Conservation (phyloP, 2,329 filamentous ascomycete species). For the Albifimbria verrucaria region DNA sequence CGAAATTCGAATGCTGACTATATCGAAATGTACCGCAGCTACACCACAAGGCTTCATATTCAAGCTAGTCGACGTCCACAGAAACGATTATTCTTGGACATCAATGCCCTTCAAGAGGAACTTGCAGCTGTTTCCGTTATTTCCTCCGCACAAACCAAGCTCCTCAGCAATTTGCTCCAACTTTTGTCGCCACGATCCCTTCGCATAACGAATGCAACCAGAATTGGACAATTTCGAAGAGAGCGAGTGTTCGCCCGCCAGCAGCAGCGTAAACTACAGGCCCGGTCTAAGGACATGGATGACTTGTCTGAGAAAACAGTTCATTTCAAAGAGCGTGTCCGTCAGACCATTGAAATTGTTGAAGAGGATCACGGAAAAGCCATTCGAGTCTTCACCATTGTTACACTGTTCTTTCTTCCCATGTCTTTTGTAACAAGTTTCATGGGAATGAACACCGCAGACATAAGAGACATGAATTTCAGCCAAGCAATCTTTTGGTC, state of each 20-base stretch:
- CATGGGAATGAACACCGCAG: slow-evolving; percentile 42
- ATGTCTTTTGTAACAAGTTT: slow-evolving; percentile 21
- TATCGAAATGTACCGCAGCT: not conserved
- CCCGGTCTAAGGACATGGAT: not conserved
- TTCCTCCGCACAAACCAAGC: not conserved
- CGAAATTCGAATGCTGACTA: not conserved
- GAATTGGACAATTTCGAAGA: not conserved
- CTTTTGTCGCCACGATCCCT: not conserved
- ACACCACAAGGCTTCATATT: not conserved
- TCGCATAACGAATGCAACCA: not conserved
- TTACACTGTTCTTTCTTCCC: slow-evolving; percentile 37
- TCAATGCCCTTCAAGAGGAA: not conserved
- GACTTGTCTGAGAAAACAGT: too few species aligned
- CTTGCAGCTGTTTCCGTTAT: not conserved
- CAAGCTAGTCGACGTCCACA: not conserved
- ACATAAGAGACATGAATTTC: slow-evolving; percentile 35
- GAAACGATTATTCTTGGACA: not conserved
- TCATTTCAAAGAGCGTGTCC: slow-evolving; percentile 16
- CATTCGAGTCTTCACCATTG: slow-evolving; percentile 34
- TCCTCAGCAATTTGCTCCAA: not conserved
- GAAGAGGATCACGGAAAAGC: slow-evolving; percentile 27
- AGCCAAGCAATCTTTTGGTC: slow-evolving; percentile 39
- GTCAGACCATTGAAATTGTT: slow-evolving; percentile 20
- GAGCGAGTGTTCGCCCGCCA: too few species aligned
- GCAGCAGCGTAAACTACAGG: not conserved